phyloP scores from a whole-genome alignment of 1,284 basidiomycete genomes.

The Flammula alnicola region DNA sequence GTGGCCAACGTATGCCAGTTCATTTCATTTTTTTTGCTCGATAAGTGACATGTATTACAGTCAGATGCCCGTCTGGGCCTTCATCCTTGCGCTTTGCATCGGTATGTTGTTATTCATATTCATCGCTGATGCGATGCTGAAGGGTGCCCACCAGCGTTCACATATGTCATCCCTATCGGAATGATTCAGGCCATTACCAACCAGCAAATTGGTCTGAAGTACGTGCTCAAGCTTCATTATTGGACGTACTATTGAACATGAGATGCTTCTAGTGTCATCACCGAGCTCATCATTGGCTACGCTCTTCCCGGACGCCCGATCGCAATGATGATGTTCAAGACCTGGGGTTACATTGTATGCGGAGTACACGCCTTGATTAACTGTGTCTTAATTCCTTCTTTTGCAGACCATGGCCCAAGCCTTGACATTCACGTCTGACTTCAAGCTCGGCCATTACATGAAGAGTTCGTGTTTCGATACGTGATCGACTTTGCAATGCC shows the following conservation, averaged over 20 bases:
- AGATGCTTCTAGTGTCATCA: conserved; percentile 43
- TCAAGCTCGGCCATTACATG: conserved; percentile 77
- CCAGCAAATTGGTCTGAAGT: conserved; percentile 62
- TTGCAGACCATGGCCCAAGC: conserved; percentile 36
- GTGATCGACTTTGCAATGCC: background rate
- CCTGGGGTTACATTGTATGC: conserved; percentile 47
- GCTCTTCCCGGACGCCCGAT: conserved; percentile 55
- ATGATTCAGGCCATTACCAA: conserved; percentile 70
- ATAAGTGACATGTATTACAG: conserved; percentile 8
- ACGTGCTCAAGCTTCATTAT: conserved; percentile 8
- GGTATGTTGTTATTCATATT: conserved; percentile 24
- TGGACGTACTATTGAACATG: conserved; percentile 30
- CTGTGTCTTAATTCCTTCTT: background rate
- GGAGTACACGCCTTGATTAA: conserved; percentile 6
- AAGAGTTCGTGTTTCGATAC: conserved; percentile 43
- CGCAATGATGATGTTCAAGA: conserved; percentile 64
- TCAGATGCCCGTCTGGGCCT: conserved; percentile 63
- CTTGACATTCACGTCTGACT: conserved; percentile 63
- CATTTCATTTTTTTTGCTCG: background rate
- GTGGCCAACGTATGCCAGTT: conserved; percentile 42
- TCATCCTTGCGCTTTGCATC: conserved; percentile 52
- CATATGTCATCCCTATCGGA: conserved; percentile 66
- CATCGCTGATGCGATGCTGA: conserved; percentile 11
- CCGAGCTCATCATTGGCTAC: conserved; percentile 55
- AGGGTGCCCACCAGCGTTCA: conserved; percentile 41